Evolutionary conservation across 2,329 filamentous ascomycete genomes (phyloP).

Genomic region (Alternaria arbusti): DNA sequence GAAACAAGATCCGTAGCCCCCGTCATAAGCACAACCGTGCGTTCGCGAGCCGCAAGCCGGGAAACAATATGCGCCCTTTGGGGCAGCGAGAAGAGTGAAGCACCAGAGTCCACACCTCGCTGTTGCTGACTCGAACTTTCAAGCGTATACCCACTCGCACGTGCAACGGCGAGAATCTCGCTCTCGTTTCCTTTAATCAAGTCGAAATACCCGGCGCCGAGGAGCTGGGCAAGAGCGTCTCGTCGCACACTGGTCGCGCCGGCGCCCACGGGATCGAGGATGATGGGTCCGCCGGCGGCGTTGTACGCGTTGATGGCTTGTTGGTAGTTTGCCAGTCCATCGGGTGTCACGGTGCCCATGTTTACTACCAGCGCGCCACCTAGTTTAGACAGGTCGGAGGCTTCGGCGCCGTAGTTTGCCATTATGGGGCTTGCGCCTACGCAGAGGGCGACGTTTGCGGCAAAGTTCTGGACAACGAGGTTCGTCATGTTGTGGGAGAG

Average conservation of each 20-base stretch:
- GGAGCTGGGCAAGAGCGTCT: constrained; percentile 71
- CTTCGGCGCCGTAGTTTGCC: constrained; percentile 86
- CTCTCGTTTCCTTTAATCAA: constrained; percentile 94
- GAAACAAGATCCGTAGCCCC: constrained; percentile 78
- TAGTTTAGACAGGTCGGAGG: constrained; percentile 76
- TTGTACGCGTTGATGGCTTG: constrained; percentile 85
- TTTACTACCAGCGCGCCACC: constrained; percentile 86
- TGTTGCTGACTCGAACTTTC: constrained; percentile 67
- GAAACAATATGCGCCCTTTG: constrained; percentile 70
- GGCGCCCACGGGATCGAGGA: constrained; percentile 90
- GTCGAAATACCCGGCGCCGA: constrained; percentile 78
- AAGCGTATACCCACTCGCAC: constrained; percentile 55
- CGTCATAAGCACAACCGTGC: constrained; percentile 81
- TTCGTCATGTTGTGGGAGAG: constrained; percentile 98
- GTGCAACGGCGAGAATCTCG: constrained; percentile 76
- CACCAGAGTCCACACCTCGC: constrained; percentile 81
- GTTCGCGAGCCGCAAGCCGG: constrained; percentile 70
- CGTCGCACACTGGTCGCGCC: constrained; percentile 80
- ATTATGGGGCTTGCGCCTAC: constrained; percentile 92
- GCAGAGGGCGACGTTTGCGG: constrained; percentile 85
- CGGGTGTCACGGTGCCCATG: constrained; percentile 88
- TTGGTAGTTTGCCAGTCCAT: constrained; percentile 73
- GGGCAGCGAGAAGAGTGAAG: constrained; percentile 58
- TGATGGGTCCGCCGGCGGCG: constrained; percentile 71
- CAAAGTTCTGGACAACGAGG: constrained; percentile 91